Evolutionary conservation across 1,139 yeast species (phyloP), one percentile per base, ranked within the genome.

Genomic region (Wickerhamiella infanticola): DNA sequence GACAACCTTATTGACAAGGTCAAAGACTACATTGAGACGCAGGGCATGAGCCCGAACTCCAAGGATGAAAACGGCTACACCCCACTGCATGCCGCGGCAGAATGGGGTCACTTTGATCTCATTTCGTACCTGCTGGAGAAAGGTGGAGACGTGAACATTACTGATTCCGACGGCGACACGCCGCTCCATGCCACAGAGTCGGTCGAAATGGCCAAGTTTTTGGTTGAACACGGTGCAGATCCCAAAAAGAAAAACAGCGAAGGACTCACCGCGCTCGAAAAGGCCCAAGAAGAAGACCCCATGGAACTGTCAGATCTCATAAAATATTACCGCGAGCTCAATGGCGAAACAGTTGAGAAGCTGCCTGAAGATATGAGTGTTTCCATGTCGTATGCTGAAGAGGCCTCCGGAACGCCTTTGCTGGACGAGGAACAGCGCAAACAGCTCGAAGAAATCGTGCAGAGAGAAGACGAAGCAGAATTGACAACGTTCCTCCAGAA

Each of bases 11-110:
- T 72, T 2, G 72, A 68, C 3, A 59, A 70, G 8, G 95, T 90
- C 11, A 73, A 76, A 52, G 58, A 69, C 8, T 68, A 70, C 48
- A 63, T 90, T 11, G 65, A 63, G 4, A 60, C 72, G 0, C 81
- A 80, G 0, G 59, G 65, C 11, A 71, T 55, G 51, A 69, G 77
- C 1, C 74, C 95, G 2, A 80, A 84, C 58, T 73, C 80, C 23
- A 77, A 80, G 53, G 98, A 90, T 61, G 81, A 85, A 1, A 85
- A 86, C 57, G 98, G 98, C 0, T 90, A 90, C 63, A 88, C 97
- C 0, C 94, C 97, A 9, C 72, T 90, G 29, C 98, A 90, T 62
- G 98, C 98, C 0, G 96, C 97, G 3, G 94, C 94, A 3, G 81
- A 96, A 1, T 90, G 90, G 60, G 93, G 93, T 4, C 90, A 90